Percentiles rank a stretch among this genome's conserved stretches.
phyloP scores from a whole-genome alignment of 1,284 basidiomycete species.

The Leccinum angustisporum region DNA sequence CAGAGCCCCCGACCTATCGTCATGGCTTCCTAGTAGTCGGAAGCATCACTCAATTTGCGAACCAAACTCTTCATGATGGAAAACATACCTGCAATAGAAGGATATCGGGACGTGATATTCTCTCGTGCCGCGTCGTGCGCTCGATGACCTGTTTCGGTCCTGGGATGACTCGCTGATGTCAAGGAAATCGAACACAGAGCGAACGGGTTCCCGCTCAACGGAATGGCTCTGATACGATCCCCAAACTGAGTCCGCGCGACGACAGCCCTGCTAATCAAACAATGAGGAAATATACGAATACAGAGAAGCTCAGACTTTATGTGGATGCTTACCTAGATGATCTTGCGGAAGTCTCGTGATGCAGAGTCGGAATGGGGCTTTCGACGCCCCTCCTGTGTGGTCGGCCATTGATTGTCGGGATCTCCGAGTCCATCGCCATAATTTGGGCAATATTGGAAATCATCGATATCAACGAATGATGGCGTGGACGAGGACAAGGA shows the following conservation, averaged over 20 bases:
- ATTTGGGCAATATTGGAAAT: slow-evolving; percentile 18
- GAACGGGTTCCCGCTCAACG: slow-evolving; percentile 25
- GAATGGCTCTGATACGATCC: slow-evolving; percentile 20
- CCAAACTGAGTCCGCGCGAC: slow-evolving; percentile 9
- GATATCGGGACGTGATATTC: slow-evolving; percentile 7
- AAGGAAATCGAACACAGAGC: slow-evolving; percentile 32
- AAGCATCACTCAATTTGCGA: slow-evolving; percentile 5
- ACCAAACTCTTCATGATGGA: not conserved
- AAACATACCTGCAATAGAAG: slow-evolving; percentile 19
- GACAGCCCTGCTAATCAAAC: not conserved
- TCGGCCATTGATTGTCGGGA: not conserved
- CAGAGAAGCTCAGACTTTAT: slow-evolving; percentile 8
- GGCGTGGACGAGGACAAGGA: slow-evolving; percentile 6
- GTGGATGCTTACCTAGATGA: slow-evolving; percentile 8
- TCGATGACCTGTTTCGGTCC: slow-evolving; percentile 15
- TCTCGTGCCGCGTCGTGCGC: slow-evolving; percentile 7
- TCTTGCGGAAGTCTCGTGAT: slow-evolving; percentile 4
- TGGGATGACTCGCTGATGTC: slow-evolving; percentile 22
- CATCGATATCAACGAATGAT: slow-evolving; percentile 15
- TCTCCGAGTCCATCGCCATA: slow-evolving; percentile 2
- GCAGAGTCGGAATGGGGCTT: slow-evolving; percentile 5
- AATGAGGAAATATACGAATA: slow-evolving; percentile 2
- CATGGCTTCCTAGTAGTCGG: slow-evolving; percentile 5
- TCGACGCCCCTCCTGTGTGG: slow-evolving; percentile 10
- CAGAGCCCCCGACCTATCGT: slow-evolving; percentile 15